Evolutionary conservation across 345 rosid species (phyloP).

Genomic region (Populus tremula): DNA sequence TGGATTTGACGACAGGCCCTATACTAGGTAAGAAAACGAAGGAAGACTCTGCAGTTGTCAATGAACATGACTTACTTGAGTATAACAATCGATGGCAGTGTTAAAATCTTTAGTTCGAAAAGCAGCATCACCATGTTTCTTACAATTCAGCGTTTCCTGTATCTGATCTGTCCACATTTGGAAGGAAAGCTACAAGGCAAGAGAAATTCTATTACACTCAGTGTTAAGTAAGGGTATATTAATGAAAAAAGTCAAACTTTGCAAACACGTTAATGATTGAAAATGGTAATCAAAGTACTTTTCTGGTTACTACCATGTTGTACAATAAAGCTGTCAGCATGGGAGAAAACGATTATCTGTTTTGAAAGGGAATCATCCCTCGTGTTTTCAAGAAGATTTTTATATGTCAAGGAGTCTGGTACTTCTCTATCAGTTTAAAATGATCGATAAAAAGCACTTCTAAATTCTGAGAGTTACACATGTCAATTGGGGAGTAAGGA

Average conservation of each 20-base stretch:
- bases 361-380: conserved; percentile 2
- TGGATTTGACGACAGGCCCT: no score
- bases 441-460: background rate
- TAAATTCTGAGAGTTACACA: background rate
- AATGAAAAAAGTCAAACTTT: background rate
- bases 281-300: background rate
- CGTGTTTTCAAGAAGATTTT: background rate
- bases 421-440: background rate
- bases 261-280: background rate
- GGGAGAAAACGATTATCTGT: background rate
- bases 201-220: background rate
- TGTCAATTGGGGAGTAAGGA: background rate
- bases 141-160: conserved; percentile 89
- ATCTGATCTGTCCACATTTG: conserved; percentile 96
- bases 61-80: conserved; percentile 44
- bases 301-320: background rate
- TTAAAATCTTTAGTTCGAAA: conserved; percentile 40
- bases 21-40: background rate
- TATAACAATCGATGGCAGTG: conserved; percentile 49
- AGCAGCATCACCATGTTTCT: conserved; percentile 51
- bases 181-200: conserved; percentile 48
- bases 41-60: background rate
- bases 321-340: background rate
- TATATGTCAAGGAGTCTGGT: background rate
- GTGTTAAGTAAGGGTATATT: background rate